Percentiles rank a stretch among this genome's conserved stretches.
Conservation (phyloP, 2,329 filamentous ascomycete genomes). For the Fusarium miscanthi region DNA sequence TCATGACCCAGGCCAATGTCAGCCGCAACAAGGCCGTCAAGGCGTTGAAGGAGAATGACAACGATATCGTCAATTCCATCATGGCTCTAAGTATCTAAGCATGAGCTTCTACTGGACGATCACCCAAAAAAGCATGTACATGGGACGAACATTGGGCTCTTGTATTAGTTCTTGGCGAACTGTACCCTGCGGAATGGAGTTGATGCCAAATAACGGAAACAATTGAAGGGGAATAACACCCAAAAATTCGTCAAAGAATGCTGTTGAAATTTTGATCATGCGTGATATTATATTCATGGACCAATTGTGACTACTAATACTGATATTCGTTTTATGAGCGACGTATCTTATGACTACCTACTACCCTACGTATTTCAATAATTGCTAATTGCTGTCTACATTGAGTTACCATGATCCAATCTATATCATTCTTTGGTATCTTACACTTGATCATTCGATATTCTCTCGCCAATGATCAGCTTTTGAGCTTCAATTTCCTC, state of each 20-base stretch:
- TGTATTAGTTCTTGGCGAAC: slow-evolving; percentile 47
- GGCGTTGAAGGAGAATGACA: slow-evolving; percentile 98
- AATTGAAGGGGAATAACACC: slow-evolving; percentile 41
- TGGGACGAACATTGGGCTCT: slow-evolving; percentile 44
- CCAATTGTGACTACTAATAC: background rate
- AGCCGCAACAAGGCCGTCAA: slow-evolving; percentile 99
- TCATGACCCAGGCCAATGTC: slow-evolving; percentile 97
- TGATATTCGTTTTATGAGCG: background rate
- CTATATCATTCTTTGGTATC: background rate
- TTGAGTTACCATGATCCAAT: background rate
- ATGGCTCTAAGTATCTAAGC: slow-evolving; percentile 91
- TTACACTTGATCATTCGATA: background rate
- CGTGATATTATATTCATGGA: background rate
- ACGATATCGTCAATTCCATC: slow-evolving; percentile 99
- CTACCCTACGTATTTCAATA: background rate
- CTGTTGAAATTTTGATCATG: background rate
- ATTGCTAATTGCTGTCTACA: background rate
- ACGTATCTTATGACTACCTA: background rate
- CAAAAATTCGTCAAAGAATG: slow-evolving; percentile 27
- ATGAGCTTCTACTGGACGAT: slow-evolving; percentile 36
- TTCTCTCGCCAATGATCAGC: background rate
- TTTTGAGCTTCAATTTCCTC: background rate
- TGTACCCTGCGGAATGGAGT: slow-evolving; percentile 43
- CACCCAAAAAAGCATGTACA: slow-evolving; percentile 44
- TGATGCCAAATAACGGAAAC: slow-evolving; percentile 45